These are phyloP conservation scores for Lojkania enalia DNA, from an alignment of 2,329 filamentous ascomycete genomes.

Conservation along the genomic window DNA sequence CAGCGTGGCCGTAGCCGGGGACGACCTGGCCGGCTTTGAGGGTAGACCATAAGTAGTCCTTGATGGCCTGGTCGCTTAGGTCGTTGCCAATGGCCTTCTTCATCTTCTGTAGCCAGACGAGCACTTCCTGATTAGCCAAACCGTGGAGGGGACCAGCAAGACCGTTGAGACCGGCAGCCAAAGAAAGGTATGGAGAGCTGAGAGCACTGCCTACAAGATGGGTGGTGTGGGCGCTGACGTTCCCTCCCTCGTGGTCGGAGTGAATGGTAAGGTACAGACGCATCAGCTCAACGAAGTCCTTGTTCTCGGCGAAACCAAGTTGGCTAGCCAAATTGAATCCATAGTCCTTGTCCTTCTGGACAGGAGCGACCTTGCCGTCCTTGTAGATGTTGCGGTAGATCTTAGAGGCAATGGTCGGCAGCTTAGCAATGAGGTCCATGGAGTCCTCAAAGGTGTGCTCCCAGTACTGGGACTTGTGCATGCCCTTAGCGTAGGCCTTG, in stretches of 20 bases:
- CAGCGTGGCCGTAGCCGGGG: slow-evolving; percentile 96
- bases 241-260: slow-evolving; percentile 99
- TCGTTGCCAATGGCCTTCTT: slow-evolving; percentile 93
- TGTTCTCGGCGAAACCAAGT: slow-evolving; percentile 93
- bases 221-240: slow-evolving; percentile 97
- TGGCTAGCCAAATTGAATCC: slow-evolving; percentile 99
- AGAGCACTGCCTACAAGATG: slow-evolving; percentile 96
- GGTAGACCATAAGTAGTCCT: slow-evolving; percentile 97
- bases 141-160: slow-evolving; percentile 98
- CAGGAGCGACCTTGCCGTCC: slow-evolving; percentile 93
- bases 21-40: slow-evolving; percentile 95
- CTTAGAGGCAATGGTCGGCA: slow-evolving; percentile 94
- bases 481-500: slow-evolving; percentile 98
- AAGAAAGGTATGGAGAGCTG: slow-evolving; percentile 95
- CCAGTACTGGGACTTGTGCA: slow-evolving; percentile 99
- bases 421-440: slow-evolving; percentile 99
- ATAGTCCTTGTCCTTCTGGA: slow-evolving; percentile 99
- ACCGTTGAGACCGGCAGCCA: slow-evolving; percentile 96
- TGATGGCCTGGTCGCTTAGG: slow-evolving; percentile 94
- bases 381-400: slow-evolving; percentile 99
- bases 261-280: slow-evolving; percentile 99
- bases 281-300: slow-evolving; percentile 97
- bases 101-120: slow-evolving; percentile 99
- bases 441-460: slow-evolving; percentile 98
- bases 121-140: slow-evolving; percentile 98